These are phyloP conservation scores for Vigna nakashimae DNA, from an alignment of 306 rosid genomes.

Conservation along the genomic window DNA sequence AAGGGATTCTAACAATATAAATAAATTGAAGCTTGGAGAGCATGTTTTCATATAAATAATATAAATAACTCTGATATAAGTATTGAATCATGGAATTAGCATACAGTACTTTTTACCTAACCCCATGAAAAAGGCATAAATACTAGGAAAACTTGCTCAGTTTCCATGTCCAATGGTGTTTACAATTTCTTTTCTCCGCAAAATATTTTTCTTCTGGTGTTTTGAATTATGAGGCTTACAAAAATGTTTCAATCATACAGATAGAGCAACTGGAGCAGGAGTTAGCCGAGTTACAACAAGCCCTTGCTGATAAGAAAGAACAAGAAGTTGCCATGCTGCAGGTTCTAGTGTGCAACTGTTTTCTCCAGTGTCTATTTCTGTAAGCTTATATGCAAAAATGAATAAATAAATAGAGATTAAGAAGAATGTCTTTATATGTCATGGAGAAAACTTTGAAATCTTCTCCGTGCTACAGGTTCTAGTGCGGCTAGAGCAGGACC, in stretches of 20 bases:
- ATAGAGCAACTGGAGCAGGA: conserved; percentile 89
- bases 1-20: background rate
- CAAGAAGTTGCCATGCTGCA: conserved; percentile 91
- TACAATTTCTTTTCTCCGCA: conserved; percentile 33
- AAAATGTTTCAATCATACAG: conserved; percentile 56
- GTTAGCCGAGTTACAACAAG: conserved; percentile 63
- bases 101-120: conserved; percentile 23
- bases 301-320: conserved; percentile 78
- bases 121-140: conserved; percentile 11
- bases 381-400: conserved; percentile 49
- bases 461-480: conserved; percentile 61
- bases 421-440: conserved; percentile 32
- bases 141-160: conserved; percentile 30
- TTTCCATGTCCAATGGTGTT: conserved; percentile 30
- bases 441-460: conserved; percentile 36
- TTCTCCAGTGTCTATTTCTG: conserved; percentile 49
- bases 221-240: conserved; percentile 32
- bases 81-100: conserved; percentile 12
- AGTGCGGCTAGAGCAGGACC: conserved; percentile 83
- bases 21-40: conserved; percentile 4
- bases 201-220: conserved; percentile 14
- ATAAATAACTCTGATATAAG: conserved; percentile 14
- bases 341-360: conserved; percentile 64
- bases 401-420: conserved; percentile 41
- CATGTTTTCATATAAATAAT: conserved; percentile 1